Conservation (phyloP, 2,329 filamentous ascomycete genomes). For the Pseudocercospora crystallina region DNA sequence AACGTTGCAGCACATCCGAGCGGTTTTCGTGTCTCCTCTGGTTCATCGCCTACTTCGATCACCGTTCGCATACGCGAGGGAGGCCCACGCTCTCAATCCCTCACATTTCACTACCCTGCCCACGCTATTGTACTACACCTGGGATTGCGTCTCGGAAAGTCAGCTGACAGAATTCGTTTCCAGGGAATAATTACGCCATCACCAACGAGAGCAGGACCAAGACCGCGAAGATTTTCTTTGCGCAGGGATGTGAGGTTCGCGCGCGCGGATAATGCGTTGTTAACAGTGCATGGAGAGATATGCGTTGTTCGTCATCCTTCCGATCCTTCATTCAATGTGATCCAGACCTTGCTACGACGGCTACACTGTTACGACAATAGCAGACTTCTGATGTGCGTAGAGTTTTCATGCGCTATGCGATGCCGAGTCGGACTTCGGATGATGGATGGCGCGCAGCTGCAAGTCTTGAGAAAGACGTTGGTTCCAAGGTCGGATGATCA, state of each 20-base stretch:
- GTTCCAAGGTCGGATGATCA: too few species aligned
- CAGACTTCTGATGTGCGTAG: too few species aligned
- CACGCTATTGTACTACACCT: too few species aligned
- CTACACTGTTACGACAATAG: too few species aligned
- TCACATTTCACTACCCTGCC: background rate
- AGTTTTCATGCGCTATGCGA: too few species aligned
- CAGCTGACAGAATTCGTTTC: constrained; percentile 9
- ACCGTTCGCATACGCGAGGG: constrained; percentile 14
- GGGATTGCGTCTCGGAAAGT: background rate
- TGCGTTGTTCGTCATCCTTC: background rate
- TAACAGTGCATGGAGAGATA: background rate
- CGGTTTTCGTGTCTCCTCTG: constrained; percentile 9
- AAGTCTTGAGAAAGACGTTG: too few species aligned
- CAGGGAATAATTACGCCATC: constrained; percentile 93
- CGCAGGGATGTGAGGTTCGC: constrained; percentile 71
- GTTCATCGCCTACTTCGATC: constrained; percentile 10
- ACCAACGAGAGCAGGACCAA: constrained; percentile 68
- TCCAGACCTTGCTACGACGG: too few species aligned
- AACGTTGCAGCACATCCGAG: constrained; percentile 24
- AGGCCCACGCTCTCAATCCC: background rate
- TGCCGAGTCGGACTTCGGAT: too few species aligned
- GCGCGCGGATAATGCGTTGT: constrained; percentile 13
- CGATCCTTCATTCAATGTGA: too few species aligned
- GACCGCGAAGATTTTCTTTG: constrained; percentile 82
- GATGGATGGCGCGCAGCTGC: too few species aligned